These are phyloP conservation scores for Gelatoporia subvermispora DNA, from an alignment of 768 basidiomycete genomes.

Conservation along the genomic window DNA sequence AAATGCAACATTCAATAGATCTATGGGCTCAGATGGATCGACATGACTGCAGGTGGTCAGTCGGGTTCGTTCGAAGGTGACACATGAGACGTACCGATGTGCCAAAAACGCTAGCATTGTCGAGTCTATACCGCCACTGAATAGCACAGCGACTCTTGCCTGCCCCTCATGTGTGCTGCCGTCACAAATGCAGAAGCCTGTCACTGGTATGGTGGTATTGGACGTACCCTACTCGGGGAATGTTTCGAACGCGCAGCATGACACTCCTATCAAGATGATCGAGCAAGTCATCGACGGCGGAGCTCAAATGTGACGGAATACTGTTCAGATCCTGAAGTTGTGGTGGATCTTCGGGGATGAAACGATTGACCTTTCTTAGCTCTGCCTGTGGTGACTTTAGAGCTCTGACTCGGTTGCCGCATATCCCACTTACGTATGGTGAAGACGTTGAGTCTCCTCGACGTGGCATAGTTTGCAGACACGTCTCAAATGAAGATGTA, in stretches of 20 bases:
- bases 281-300: slow-evolving; percentile 47
- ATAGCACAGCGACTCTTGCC: slow-evolving; percentile 77
- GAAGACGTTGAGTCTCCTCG: not conserved
- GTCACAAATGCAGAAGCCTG: not conserved
- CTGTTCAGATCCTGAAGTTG: slow-evolving; percentile 30
- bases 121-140: slow-evolving; percentile 96
- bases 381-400: slow-evolving; percentile 33
- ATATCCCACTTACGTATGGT: slow-evolving; percentile 5
- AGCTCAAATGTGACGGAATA: slow-evolving; percentile 39
- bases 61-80: not conserved
- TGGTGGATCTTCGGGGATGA: slow-evolving; percentile 39
- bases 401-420: not conserved
- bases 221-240: slow-evolving; percentile 46
- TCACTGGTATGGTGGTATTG: slow-evolving; percentile 1
- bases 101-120: slow-evolving; percentile 79
- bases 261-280: slow-evolving; percentile 62
- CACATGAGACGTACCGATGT: slow-evolving; percentile 47
- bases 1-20: slow-evolving; percentile 90
- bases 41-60: slow-evolving; percentile 48
- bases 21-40: slow-evolving; percentile 75
- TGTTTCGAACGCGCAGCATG: slow-evolving; percentile 58
- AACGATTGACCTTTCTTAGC: slow-evolving; percentile 40
- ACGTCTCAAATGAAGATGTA: slow-evolving; percentile 15
- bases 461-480: slow-evolving; percentile 20
- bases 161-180: slow-evolving; percentile 26